Percentiles rank a stretch among this genome's conserved stretches.
Evolutionary conservation across 2,329 filamentous ascomycete genomes (phyloP).

Genomic region (Alternaria sp.): DNA sequence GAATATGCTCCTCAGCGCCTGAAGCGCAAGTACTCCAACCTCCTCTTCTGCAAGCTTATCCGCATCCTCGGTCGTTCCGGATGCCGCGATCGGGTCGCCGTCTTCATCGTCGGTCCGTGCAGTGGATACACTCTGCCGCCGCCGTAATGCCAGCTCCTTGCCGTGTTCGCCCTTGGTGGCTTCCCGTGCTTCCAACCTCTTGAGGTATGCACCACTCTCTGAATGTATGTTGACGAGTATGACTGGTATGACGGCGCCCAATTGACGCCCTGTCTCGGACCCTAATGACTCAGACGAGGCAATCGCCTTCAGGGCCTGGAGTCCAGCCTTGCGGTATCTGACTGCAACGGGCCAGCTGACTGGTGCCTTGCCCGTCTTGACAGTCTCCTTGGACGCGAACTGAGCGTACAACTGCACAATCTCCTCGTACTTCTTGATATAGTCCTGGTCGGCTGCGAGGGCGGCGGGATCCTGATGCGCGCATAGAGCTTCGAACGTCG

Average conservation of each 20-base stretch:
- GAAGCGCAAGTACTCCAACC: conserved; percentile 81
- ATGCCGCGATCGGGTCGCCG: conserved; percentile 71
- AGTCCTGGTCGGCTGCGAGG: conserved; percentile 84
- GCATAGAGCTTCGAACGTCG: conserved; percentile 88
- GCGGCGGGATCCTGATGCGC: conserved; percentile 85
- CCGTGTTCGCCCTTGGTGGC: conserved; percentile 74
- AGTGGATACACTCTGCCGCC: conserved; percentile 81
- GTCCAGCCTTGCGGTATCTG: conserved; percentile 63
- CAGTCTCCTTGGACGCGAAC: conserved; percentile 73
- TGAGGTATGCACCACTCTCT: conserved; percentile 73
- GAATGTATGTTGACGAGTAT: conserved; percentile 88
- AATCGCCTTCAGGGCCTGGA: conserved; percentile 78
- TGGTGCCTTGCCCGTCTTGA: conserved; percentile 53
- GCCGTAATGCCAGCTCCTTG: conserved; percentile 67
- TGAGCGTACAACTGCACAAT: conserved; percentile 81
- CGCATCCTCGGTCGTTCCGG: conserved; percentile 83
- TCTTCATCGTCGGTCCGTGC: conserved; percentile 75
- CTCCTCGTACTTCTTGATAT: conserved; percentile 81
- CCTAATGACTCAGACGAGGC: conserved; percentile 81
- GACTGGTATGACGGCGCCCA: conserved; percentile 81
- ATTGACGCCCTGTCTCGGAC: conserved; percentile 76
- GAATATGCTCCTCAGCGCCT: conserved; percentile 88
- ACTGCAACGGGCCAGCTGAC: conserved; percentile 77
- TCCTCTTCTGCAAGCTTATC: conserved; percentile 91
- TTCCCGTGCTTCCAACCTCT: conserved; percentile 71